Percentiles rank a stretch among this genome's conserved stretches.
Conservation (phyloP, 2,329 filamentous ascomycete species). For the Botrytis cinerea region DNA sequence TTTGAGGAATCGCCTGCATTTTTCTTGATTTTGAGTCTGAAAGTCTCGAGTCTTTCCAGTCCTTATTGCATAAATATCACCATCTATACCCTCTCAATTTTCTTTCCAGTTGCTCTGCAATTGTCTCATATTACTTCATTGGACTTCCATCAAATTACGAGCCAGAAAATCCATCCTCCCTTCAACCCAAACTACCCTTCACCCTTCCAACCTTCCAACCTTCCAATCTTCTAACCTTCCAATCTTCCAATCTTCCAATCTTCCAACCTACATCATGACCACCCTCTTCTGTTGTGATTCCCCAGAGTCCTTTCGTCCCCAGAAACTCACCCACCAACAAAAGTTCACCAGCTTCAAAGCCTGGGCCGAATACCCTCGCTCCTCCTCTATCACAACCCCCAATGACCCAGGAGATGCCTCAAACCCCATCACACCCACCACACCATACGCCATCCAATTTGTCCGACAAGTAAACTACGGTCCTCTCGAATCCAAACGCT, state of each 20-base stretch:
- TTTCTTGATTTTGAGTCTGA: background rate
- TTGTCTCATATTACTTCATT: too few species aligned
- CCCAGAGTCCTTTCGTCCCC: background rate
- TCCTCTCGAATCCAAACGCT: constrained; percentile 47
- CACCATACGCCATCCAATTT: constrained; percentile 44
- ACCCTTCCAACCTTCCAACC: background rate
- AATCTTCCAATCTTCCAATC: background rate
- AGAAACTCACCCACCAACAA: background rate
- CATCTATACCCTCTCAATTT: background rate
- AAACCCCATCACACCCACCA: background rate
- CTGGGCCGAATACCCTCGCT: background rate
- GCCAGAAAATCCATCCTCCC: too few species aligned
- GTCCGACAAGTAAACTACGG: constrained; percentile 51
- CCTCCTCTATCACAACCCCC: background rate
- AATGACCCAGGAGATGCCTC: background rate
- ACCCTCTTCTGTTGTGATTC: constrained; percentile 12
- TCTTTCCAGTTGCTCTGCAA: background rate
- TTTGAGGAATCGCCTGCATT: background rate
- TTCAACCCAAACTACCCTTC: background rate
- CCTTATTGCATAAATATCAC: background rate
- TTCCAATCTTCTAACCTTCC: background rate
- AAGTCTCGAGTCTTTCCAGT: background rate
- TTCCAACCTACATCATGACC: background rate
- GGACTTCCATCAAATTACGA: background rate
- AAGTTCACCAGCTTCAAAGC: constrained; percentile 1